Evolutionary conservation across 176 grass and related monocot species (phyloP).

Genomic region (Eremochloa ophiuroides): DNA sequence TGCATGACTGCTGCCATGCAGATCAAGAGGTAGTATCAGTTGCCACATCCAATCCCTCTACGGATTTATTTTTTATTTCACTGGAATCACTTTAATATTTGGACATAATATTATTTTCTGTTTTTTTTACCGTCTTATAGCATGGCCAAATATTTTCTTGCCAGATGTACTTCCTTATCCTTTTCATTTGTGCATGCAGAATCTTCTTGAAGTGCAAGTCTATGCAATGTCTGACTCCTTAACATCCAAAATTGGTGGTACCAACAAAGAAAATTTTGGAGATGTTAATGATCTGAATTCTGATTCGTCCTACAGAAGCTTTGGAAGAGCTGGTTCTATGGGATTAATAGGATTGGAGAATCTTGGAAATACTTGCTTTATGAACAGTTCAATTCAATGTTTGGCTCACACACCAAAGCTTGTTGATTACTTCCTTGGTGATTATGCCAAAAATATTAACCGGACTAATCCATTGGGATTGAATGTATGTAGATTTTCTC

Average conservation of each 20-base stretch:
- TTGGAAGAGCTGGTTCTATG: slow-evolving; percentile 43
- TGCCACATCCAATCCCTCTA: background rate
- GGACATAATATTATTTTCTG: slow-evolving; percentile 3
- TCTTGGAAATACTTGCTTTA: slow-evolving; percentile 98
- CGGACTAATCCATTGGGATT: slow-evolving; percentile 78
- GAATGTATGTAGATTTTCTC: slow-evolving; percentile 55
- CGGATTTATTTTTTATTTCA: background rate
- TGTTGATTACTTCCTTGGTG: slow-evolving; percentile 87
- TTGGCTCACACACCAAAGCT: slow-evolving; percentile 86
- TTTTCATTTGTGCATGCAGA: slow-evolving; percentile 49
- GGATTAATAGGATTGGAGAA: slow-evolving; percentile 93
- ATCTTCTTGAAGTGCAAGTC: slow-evolving; percentile 87
- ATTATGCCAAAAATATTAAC: slow-evolving; percentile 85
- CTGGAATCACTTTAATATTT: slow-evolving; percentile 8
- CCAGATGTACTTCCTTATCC: slow-evolving; percentile 15
- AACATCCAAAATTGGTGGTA: slow-evolving; percentile 51
- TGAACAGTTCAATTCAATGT: slow-evolving; percentile 97
- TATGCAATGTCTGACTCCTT: slow-evolving; percentile 73
- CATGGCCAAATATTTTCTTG: background rate
- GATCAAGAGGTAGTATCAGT: slow-evolving; percentile 79
- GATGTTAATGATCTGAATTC: slow-evolving; percentile 41
- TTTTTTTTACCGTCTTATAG: background rate
- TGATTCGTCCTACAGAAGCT: slow-evolving; percentile 43
- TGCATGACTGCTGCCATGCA: slow-evolving; percentile 52
- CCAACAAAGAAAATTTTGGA: slow-evolving; percentile 35